These are phyloP conservation scores for Phytophthora kernoviae DNA, from an alignment of 352 stramenopile species.

Conservation along the genomic window DNA sequence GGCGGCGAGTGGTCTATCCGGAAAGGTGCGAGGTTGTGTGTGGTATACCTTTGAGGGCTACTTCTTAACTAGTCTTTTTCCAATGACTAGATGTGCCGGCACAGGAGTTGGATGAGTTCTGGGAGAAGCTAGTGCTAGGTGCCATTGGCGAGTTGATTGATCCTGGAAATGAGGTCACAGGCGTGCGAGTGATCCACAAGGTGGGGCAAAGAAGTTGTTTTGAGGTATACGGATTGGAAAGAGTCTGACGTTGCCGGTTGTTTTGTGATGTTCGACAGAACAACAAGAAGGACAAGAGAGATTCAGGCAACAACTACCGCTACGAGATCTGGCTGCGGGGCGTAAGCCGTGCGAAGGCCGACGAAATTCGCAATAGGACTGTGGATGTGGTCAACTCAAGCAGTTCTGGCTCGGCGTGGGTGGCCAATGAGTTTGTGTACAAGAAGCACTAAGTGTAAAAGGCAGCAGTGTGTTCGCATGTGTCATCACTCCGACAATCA, in stretches of 20 bases:
- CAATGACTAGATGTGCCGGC: constrained; percentile 57
- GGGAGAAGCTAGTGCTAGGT: constrained; percentile 90
- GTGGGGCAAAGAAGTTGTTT: no score
- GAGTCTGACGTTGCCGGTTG: neutral
- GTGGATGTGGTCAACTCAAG: constrained; percentile 72
- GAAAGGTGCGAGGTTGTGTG: constrained; percentile 47
- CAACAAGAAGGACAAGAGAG: constrained; percentile 89
- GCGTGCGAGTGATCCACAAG: constrained; percentile 92
- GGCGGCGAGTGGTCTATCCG: constrained; percentile 88
- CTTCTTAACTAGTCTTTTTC: constrained; percentile 4
- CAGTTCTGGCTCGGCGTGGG: constrained; percentile 51
- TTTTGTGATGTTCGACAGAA: constrained; percentile 43
- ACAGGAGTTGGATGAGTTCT: constrained; percentile 86
- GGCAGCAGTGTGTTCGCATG: constrained; percentile 5
- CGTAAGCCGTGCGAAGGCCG: constrained; percentile 56
- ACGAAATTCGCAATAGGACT: constrained; percentile 79
- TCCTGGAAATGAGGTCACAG: constrained; percentile 87
- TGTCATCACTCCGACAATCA: neutral
- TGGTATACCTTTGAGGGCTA: neutral
- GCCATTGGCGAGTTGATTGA: constrained; percentile 92
- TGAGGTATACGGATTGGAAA: neutral
- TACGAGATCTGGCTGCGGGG: constrained; percentile 87
- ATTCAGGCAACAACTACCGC: constrained; percentile 83
- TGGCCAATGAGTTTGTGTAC: constrained; percentile 72
- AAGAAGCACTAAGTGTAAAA: constrained; percentile 78